These are phyloP conservation scores for Benincasa hispida DNA, from an alignment of 306 rosid species.

Conservation along the genomic window DNA sequence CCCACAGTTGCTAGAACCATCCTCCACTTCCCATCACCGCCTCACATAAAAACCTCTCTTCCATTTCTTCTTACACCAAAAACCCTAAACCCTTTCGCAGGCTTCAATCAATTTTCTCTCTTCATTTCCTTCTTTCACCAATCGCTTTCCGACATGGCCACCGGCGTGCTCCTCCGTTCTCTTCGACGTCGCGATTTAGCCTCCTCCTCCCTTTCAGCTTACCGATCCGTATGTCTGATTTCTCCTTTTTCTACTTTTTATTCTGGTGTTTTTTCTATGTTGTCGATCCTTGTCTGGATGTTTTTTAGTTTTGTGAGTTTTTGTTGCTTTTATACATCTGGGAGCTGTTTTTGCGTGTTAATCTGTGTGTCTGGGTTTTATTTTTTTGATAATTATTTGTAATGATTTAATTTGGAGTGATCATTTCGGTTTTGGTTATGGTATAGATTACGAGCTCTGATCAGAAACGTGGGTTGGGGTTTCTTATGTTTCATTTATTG, in stretches of 20 bases:
- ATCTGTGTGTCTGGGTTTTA: neutral
- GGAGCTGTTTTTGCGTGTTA: neutral
- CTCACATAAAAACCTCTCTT: neutral
- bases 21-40: conserved; percentile 6
- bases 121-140: neutral
- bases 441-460: neutral
- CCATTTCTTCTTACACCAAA: neutral
- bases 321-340: neutral
- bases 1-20: conserved; percentile 22
- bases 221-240: conserved; percentile 42
- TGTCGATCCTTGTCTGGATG: neutral
- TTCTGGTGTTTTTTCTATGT: neutral
- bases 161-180: conserved; percentile 40
- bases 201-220: conserved; percentile 35
- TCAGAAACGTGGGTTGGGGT: neutral
- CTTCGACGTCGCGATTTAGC: conserved; percentile 41
- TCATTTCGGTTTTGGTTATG: neutral
- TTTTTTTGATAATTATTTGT: neutral
- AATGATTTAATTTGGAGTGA: neutral
- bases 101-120: neutral
- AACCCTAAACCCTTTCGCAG: conserved; percentile 19
- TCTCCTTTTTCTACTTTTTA: neutral
- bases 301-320: neutral
- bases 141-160: conserved; percentile 21
- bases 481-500: neutral